A percentile compares a stretch with the other conserved stretches of the same genome.
phyloP scores from a whole-genome alignment of 148 eudicot species.

The Arctostaphylos glauca region DNA sequence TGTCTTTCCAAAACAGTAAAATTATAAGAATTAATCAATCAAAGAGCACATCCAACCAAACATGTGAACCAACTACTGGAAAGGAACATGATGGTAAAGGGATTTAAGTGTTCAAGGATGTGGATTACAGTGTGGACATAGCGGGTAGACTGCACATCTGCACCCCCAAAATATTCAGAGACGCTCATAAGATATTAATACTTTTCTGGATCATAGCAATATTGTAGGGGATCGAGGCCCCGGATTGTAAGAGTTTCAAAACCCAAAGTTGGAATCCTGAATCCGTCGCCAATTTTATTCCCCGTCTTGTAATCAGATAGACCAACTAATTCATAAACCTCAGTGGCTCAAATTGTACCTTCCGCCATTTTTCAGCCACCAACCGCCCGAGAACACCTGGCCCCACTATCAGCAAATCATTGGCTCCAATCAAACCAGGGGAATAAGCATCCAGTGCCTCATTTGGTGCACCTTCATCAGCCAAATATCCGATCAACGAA shows the following conservation, averaged over 20 bases:
- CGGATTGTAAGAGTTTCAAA: neutral
- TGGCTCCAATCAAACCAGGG: conserved; percentile 37
- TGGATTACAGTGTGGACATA: too few species aligned
- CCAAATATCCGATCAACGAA: conserved; percentile 11
- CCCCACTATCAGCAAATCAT: conserved; percentile 78
- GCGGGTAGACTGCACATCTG: neutral
- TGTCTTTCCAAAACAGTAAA: neutral
- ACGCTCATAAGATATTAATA: neutral
- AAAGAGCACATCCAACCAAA: neutral
- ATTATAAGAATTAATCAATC: neutral
- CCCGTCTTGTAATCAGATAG: neutral
- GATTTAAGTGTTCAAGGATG: neutral
- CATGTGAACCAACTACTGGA: neutral
- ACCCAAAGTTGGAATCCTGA: neutral
- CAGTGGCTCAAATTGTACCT: conserved; percentile 34
- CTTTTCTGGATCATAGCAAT: too few species aligned
- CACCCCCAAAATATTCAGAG: neutral
- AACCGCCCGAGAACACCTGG: conserved; percentile 91
- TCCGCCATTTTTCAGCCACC: conserved; percentile 70
- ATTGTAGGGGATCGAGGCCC: too few species aligned
- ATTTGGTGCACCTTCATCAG: conserved; percentile 34
- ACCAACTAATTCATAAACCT: neutral
- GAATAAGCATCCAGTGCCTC: conserved; percentile 36
- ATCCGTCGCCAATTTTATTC: neutral
- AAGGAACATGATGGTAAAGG: neutral